Evolutionary conservation across 441 rosid species (phyloP), one percentile per base, ranked within the genome.

Genomic region (Euphorbia corollata): DNA sequence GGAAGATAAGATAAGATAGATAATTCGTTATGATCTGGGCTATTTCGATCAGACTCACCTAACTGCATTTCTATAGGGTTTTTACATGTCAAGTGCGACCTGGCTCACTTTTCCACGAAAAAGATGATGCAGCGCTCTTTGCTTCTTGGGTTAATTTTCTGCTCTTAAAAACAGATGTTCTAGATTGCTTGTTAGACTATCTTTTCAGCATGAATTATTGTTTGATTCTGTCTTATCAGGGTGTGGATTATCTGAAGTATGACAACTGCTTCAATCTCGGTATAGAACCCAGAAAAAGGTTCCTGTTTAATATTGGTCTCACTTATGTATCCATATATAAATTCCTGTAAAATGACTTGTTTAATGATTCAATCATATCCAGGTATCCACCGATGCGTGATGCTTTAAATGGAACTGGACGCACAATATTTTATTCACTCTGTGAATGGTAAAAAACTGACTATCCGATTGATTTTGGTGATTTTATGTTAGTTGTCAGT

Each of bases 371-470:
- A 39, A 19, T 72, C 47, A 65, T 77, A 73, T 78, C 63, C 77
- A 93, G 99, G 82, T 93, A 87, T 76, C 97, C 97, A 73, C 96
- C 92, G 39, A 91, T 93, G 99, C 84, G 90, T 41, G 90, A 89
- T 59, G 92, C 97, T 73, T 84, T 93, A 59, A 89, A 87, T 62
- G 78, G 80, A 59, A 84, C 95, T 15, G 96, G 92, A 20, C 79
- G 84, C 19, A 63, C 79, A 7, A 82, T 93, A 72, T 87, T 91
- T 77, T 91, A 89, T 79, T 91, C 99, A 1, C 82, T 93, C 32
- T 91, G 96, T 80, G 97, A 91, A 86, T 91, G 99, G 99, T 93
- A 86, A 71, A 70, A 2, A 2, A 32, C n/a, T n/a, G n/a, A n/a
- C n/a, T n/a, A n/a, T n/a, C n/a, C n/a, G n/a, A n/a, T 32, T 32